These are phyloP conservation scores for Amauroascus niger DNA, from an alignment of 2,329 filamentous ascomycete species.

Conservation along the genomic window DNA sequence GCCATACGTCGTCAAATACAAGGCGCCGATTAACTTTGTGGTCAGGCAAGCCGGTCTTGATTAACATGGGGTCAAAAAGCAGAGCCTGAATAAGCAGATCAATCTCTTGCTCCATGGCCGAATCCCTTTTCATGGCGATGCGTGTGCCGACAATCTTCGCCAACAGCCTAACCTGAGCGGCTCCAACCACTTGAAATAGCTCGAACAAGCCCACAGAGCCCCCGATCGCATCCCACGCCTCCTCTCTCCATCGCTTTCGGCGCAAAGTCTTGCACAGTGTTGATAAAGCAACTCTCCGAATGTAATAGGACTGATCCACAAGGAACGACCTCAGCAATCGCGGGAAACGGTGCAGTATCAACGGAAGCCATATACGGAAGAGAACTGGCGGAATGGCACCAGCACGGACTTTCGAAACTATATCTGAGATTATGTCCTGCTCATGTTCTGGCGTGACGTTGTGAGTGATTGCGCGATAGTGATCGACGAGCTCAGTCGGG, in stretches of 20 bases:
- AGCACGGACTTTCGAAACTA: not conserved
- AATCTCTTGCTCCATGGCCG: not conserved
- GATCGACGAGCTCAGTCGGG: not conserved
- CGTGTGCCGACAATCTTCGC: slow-evolving; percentile 1
- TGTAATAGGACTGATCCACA: slow-evolving; percentile 4
- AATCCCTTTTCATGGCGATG: not conserved
- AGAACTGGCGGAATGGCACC: slow-evolving; percentile 8
- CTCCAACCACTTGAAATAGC: slow-evolving; percentile 5
- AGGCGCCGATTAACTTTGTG: not conserved
- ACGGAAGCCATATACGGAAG: slow-evolving; percentile 10
- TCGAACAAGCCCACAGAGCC: slow-evolving; percentile 1
- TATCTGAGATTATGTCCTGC: not conserved
- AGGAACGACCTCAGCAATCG: slow-evolving; percentile 3
- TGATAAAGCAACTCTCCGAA: slow-evolving; percentile 4
- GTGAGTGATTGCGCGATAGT: slow-evolving; percentile 1
- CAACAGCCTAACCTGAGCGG: not conserved
- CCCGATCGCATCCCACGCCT: slow-evolving; percentile 8
- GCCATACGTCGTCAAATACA: not conserved
- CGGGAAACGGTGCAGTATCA: slow-evolving; percentile 5
- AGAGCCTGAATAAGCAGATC: slow-evolving; percentile 8
- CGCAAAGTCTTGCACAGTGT: not conserved
- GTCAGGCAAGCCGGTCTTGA: not conserved
- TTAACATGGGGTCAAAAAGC: not conserved
- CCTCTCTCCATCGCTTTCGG: not conserved
- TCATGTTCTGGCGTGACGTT: slow-evolving; percentile 1